phyloP scores from a whole-genome alignment of 2,329 filamentous ascomycete species.

The Bimuria novae-zelandiae region DNA sequence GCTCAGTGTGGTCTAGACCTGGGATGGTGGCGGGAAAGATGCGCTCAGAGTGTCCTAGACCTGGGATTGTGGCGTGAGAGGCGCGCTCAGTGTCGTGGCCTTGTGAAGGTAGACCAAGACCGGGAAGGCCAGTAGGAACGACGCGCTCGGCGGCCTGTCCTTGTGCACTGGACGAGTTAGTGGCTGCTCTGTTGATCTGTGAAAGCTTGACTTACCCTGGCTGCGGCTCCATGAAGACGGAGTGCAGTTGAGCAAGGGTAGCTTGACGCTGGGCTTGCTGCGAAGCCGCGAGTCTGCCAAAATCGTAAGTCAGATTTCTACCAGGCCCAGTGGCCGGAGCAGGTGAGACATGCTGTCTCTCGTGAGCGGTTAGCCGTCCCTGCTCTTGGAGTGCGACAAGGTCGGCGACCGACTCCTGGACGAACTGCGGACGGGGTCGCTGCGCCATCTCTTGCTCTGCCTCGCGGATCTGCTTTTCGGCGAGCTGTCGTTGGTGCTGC shows the following conservation, averaged over 20 bases:
- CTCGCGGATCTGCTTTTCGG: not conserved
- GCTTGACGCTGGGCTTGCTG: slow-evolving; percentile 1
- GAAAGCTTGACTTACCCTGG: not conserved
- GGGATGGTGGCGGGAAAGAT: too few relatives aligned
- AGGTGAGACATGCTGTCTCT: not conserved
- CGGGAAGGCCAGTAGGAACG: not conserved
- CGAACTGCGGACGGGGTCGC: not conserved
- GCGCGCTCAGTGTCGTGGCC: too few relatives aligned
- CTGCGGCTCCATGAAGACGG: not conserved
- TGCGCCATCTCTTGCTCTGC: not conserved
- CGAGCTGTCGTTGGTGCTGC: not conserved
- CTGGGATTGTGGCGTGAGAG: too few relatives aligned
- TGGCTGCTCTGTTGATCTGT: not conserved
- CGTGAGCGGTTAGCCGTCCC: not conserved
- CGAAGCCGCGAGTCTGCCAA: not conserved
- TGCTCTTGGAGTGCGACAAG: not conserved
- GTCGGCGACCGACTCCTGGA: not conserved
- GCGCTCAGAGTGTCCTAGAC: too few relatives aligned
- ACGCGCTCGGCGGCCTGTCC: not conserved
- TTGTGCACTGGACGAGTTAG: not conserved
- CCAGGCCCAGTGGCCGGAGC: not conserved
- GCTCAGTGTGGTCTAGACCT: too few relatives aligned
- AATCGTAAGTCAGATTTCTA: not conserved
- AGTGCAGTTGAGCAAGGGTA: not conserved
- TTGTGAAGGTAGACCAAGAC: not conserved